A percentile compares a stretch with the other conserved stretches of the same genome.
Evolutionary conservation across 805 yeast species (phyloP).

Genomic region (Lipomyces kockii): DNA sequence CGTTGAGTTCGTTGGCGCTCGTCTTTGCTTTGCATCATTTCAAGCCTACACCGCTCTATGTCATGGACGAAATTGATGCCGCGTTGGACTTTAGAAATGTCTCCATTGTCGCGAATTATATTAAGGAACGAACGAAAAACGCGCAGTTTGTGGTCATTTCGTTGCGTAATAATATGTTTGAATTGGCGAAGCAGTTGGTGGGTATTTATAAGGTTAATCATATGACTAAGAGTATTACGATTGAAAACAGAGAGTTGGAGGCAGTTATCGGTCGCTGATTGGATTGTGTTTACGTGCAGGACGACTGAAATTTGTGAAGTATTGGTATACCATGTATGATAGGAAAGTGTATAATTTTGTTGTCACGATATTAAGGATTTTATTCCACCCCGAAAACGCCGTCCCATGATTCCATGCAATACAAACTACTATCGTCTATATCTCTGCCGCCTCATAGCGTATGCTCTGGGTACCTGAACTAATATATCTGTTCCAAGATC

Average conservation of each 20-base stretch:
- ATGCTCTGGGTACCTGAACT: constrained; percentile 25
- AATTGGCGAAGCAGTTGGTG: constrained; percentile 88
- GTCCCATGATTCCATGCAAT: not conserved
- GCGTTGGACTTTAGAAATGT: constrained; percentile 97
- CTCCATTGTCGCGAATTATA: constrained; percentile 95
- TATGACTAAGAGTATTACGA: constrained; percentile 51
- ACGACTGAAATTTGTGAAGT: not conserved
- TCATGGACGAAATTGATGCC: constrained; percentile 99
- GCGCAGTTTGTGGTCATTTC: constrained; percentile 97
- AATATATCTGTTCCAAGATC: constrained; percentile 12
- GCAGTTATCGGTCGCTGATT: not conserved
- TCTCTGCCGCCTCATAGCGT: constrained; percentile 5
- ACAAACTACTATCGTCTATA: not conserved
- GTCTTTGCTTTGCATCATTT: constrained; percentile 96
- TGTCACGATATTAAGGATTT: not conserved
- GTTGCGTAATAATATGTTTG: constrained; percentile 96
- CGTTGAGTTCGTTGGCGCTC: constrained; percentile 89
- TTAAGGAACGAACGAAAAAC: constrained; percentile 91
- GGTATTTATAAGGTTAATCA: constrained; percentile 94
- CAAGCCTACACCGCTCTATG: constrained; percentile 96
- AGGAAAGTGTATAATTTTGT: not conserved
- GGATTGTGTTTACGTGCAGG: not conserved
- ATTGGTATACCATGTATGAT: not conserved
- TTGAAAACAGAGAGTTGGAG: constrained; percentile 29
- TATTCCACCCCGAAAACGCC: not conserved